Evolutionary conservation across 805 yeast genomes (phyloP), one percentile per base, ranked within the genome.

Genomic region (Wickerhamomyces xylosicus): DNA sequence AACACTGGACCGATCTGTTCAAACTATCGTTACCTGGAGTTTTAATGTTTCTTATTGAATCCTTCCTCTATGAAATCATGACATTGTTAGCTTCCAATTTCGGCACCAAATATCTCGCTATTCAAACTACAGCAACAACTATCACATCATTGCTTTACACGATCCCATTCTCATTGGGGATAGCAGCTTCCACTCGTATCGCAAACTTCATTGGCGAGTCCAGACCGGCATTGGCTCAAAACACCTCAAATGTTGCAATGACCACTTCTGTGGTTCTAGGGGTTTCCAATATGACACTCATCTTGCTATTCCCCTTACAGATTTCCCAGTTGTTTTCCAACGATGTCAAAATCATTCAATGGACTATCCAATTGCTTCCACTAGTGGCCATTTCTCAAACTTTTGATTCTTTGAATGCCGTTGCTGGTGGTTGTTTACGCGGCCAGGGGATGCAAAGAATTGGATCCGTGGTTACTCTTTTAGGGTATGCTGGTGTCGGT

Each of bases 381-480:
- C 55, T 81, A 33, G 76, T 80, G 20, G 85, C 86, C 1, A 31
- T 75, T 14, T 74, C 82, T 47, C 94, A 84, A 55, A 53, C 82
- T 27, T 70, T 75, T 40, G 96, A 87, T 53, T 67, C 84, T 1
- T 54, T 77, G 40, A 84, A 82, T 47, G 84, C 85, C 3, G 49
- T 50, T 19, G 71, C 79, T 5, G 92, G 92, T 8, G 89, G 95
- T 2, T 68, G 87, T 32, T 63, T 87, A 41, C 69, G 95, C 46
- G 95, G 95, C 15, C 95, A 85, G 59, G 94, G 95, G 9, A 70
- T 83, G 56, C 95, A 86, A 57, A 69, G 73, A 33, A 66, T 84
- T 31, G 95, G 95, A 0, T 82, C 92, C 11, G 64, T 71, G 38
- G 64, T 85, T 41, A 84, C 80, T 54, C 58, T 86, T 48, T 55